A percentile compares a stretch with the other conserved stretches of the same genome.
These are phyloP conservation scores for Pseudozyma sp. DNA, from an alignment of 1,284 basidiomycete genomes.

Conservation along the genomic window DNA sequence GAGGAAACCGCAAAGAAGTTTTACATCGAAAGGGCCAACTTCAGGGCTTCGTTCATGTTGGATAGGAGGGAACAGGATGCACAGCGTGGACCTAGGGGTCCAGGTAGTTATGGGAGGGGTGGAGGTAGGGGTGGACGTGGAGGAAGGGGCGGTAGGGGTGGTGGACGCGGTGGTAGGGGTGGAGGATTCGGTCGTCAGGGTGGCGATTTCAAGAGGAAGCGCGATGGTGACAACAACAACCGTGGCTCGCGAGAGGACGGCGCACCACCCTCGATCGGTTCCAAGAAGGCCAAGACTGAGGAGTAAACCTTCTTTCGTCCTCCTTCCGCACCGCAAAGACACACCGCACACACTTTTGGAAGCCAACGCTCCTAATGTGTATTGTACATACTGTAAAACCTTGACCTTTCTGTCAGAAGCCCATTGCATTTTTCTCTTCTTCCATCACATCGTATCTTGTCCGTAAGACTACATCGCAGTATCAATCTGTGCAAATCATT, in stretches of 20 bases:
- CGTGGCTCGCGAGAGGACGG: conserved; percentile 15
- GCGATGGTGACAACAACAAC: conserved; percentile 22
- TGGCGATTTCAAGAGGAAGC: conserved; percentile 12
- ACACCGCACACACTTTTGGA: not conserved
- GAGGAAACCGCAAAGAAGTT: conserved; percentile 80
- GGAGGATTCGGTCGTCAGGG: conserved; percentile 42
- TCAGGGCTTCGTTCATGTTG: conserved; percentile 71
- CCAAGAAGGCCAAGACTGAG: conserved; percentile 45
- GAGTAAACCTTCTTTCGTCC: conserved; percentile 14
- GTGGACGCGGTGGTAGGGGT: conserved; percentile 58
- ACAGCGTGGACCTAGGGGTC: conserved; percentile 70
- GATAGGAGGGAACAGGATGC: conserved; percentile 67
- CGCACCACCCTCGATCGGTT: conserved; percentile 39
- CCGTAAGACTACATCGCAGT: too few relatives aligned
- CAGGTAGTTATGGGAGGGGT: conserved; percentile 60
- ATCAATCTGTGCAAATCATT: too few relatives aligned
- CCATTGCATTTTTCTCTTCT: too few relatives aligned
- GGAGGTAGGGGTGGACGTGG: conserved; percentile 69
- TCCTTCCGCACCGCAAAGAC: not conserved
- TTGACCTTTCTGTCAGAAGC: too few relatives aligned
- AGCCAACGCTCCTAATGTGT: not conserved
- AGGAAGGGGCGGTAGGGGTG: conserved; percentile 64
- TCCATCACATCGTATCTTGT: too few relatives aligned
- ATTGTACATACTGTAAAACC: not conserved
- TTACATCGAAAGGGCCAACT: conserved; percentile 78